Conservation (phyloP, 2,329 filamentous ascomycete genomes). For the Penicillium aurantiogriseum region DNA sequence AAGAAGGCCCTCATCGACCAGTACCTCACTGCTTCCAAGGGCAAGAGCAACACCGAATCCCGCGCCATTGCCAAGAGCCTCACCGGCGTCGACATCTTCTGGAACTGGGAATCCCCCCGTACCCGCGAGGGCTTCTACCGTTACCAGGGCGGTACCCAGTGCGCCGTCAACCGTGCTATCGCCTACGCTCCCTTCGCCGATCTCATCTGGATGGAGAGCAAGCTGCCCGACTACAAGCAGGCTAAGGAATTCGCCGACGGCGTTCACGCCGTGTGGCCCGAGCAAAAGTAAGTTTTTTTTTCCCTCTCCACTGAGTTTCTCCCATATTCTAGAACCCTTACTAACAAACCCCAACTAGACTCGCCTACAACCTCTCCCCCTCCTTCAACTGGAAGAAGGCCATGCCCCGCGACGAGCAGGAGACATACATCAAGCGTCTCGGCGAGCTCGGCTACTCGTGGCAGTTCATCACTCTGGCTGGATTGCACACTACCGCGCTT, state of each 20-base stretch:
- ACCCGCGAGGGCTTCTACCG: slow-evolving; percentile 96
- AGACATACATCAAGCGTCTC: slow-evolving; percentile 93
- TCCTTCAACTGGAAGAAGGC: slow-evolving; percentile 99
- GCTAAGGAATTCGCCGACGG: slow-evolving; percentile 90
- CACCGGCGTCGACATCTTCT: slow-evolving; percentile 78
- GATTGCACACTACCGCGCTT: slow-evolving; percentile 90
- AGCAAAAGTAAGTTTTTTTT: slow-evolving; percentile 76
- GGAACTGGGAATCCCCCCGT: slow-evolving; percentile 91
- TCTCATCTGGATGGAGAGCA: slow-evolving; percentile 99
- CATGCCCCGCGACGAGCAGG: slow-evolving; percentile 87
- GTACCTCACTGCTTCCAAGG: slow-evolving; percentile 68
- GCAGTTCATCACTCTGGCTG: slow-evolving; percentile 99
- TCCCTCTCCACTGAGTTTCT: background rate
- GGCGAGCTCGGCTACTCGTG: slow-evolving; percentile 91
- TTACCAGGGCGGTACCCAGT: slow-evolving; percentile 85
- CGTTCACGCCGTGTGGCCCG: slow-evolving; percentile 90
- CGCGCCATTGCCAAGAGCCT: slow-evolving; percentile 74
- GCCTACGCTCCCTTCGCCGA: slow-evolving; percentile 93
- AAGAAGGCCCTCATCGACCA: slow-evolving; percentile 66
- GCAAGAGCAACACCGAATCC: slow-evolving; percentile 82
- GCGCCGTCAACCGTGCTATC: slow-evolving; percentile 83
- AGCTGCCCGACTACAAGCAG: slow-evolving; percentile 86
- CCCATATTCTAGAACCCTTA: background rate
- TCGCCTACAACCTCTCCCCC: slow-evolving; percentile 96
- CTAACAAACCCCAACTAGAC: slow-evolving; percentile 50